Conservation (phyloP, 805 yeast genomes). For the Kuraishia piskuri region DNA sequence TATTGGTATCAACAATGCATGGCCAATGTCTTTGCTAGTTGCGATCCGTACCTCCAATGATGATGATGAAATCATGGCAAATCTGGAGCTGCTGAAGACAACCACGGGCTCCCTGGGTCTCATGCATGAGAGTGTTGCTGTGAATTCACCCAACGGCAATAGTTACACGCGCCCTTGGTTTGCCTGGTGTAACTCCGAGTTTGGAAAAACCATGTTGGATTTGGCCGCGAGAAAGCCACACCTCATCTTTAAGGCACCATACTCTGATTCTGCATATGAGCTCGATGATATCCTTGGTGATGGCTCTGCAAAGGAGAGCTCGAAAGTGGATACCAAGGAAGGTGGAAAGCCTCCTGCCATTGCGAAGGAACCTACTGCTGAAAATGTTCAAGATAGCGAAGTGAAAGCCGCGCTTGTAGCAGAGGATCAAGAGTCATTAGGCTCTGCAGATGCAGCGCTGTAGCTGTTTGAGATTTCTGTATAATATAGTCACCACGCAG, state of each 20-base stretch:
- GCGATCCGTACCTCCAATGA: conserved; percentile 67
- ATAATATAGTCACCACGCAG: background rate
- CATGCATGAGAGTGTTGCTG: conserved; percentile 77
- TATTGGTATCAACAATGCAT: conserved; percentile 69
- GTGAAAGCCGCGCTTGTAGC: background rate
- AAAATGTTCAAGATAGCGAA: background rate
- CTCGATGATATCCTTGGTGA: background rate
- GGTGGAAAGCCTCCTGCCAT: background rate
- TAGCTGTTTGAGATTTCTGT: background rate
- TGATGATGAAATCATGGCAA: conserved; percentile 54
- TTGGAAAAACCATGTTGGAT: conserved; percentile 78
- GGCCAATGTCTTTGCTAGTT: conserved; percentile 86
- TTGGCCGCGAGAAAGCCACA: conserved; percentile 68
- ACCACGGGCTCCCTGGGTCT: conserved; percentile 72
- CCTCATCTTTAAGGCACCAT: conserved; percentile 47
- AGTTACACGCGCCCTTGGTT: conserved; percentile 83
- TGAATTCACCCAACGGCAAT: conserved; percentile 36
- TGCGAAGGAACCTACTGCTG: background rate
- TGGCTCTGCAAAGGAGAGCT: background rate
- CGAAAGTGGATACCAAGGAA: background rate
- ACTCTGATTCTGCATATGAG: conserved; percentile 2
- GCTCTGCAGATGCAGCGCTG: background rate
- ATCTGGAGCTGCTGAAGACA: conserved; percentile 40
- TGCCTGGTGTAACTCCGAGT: conserved; percentile 90
- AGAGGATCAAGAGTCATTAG: background rate